Evolutionary conservation across 108 stramenopile genomes (phyloP).

Genomic region (Epithemia pelagica): DNA sequence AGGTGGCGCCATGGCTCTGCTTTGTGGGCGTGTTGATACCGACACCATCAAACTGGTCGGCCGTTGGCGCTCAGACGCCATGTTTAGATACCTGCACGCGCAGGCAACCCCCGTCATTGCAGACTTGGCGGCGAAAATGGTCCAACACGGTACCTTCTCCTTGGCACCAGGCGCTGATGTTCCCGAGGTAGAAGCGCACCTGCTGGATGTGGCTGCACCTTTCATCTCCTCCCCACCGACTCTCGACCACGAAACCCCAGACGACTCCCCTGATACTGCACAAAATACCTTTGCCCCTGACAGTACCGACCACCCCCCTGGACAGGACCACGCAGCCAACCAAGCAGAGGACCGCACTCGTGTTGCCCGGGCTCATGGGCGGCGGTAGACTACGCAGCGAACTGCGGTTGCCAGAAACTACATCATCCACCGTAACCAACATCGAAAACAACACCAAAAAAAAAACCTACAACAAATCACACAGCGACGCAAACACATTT

Average conservation of each 20-base stretch:
- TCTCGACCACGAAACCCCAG: too few relatives aligned
- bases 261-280: too few relatives aligned
- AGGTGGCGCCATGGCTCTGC: slow-evolving; percentile 27
- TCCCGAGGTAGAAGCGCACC: not conserved
- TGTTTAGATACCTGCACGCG: slow-evolving; percentile 16
- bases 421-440: too few relatives aligned
- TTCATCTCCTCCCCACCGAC: not conserved
- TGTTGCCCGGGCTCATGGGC: not conserved
- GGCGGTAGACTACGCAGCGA: not conserved
- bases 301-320: too few relatives aligned
- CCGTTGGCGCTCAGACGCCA: not conserved
- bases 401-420: not conserved
- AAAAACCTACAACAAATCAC: too few relatives aligned
- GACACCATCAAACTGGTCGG: not conserved
- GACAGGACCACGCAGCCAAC: too few relatives aligned
- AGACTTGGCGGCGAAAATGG: slow-evolving; percentile 9
- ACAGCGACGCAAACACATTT: too few relatives aligned
- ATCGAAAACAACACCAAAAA: too few relatives aligned
- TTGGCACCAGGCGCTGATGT: not conserved
- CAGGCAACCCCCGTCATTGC: slow-evolving; percentile 5
- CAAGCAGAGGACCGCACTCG: not conserved
- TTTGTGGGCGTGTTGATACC: slow-evolving; percentile 3
- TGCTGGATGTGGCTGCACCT: not conserved
- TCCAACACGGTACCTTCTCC: not conserved
- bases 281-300: too few relatives aligned